Evolutionary conservation across 495 filamentous ascomycete genomes (phyloP).

Genomic region (Lasiosphaeria miniovina): DNA sequence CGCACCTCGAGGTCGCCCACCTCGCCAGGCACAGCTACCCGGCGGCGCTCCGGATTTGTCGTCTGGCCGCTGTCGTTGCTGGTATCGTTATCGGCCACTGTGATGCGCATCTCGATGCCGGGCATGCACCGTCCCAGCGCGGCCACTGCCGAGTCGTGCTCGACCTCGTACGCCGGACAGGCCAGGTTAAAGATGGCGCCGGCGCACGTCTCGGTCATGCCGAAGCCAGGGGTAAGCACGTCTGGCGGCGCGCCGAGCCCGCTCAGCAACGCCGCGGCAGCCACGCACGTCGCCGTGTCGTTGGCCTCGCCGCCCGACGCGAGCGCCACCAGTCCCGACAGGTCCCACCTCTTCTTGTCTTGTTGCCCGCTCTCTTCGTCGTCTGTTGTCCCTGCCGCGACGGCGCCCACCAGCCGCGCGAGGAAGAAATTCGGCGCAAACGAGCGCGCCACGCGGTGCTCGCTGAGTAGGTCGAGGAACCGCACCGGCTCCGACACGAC

Average conservation of each 20-base stretch:
- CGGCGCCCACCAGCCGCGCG: background rate
- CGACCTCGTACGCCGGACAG: slow-evolving; percentile 37
- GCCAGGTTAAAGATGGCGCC: slow-evolving; percentile 40
- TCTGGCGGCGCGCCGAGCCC: slow-evolving; percentile 18
- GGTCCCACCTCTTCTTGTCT: slow-evolving; percentile 3
- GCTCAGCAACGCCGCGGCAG: background rate
- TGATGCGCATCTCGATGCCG: slow-evolving; percentile 43
- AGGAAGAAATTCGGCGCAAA: slow-evolving; percentile 9
- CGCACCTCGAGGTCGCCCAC: slow-evolving; percentile 25
- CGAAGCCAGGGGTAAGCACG: slow-evolving; percentile 48
- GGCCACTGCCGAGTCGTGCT: slow-evolving; percentile 26
- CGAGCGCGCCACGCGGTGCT: slow-evolving; percentile 1
- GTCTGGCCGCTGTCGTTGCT: background rate
- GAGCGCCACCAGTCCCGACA: background rate
- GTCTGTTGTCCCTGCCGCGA: background rate
- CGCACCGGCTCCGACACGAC: background rate
- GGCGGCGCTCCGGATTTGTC: slow-evolving; percentile 18
- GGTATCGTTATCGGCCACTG: background rate
- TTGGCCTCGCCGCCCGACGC: slow-evolving; percentile 5
- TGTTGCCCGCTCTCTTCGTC: background rate
- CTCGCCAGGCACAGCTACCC: slow-evolving; percentile 15
- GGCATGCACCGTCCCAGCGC: slow-evolving; percentile 41
- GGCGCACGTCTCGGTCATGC: slow-evolving; percentile 58
- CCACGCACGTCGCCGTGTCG: background rate
- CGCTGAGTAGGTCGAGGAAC: slow-evolving; percentile 1